Evolutionary conservation across 306 rosid species (phyloP).

Genomic region (Ceratonia siliqua): DNA sequence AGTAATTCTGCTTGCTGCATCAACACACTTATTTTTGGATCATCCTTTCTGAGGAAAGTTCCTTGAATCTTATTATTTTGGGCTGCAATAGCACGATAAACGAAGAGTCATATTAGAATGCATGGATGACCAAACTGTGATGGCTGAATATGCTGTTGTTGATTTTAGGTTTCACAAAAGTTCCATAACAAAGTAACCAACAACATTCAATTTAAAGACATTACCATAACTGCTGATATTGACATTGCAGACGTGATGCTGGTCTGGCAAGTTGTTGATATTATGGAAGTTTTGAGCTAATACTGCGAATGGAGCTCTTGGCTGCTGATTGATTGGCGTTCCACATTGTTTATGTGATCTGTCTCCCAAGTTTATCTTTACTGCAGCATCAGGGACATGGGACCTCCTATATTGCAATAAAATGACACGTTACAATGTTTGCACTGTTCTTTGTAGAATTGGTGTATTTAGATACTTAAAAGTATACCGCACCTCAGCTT

Average conservation of each 20-base stretch:
- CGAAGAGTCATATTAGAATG: conserved; percentile 31
- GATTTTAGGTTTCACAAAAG: conserved; percentile 28
- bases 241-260: conserved; percentile 46
- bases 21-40: conserved; percentile 76
- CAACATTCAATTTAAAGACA: conserved; percentile 18
- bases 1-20: conserved; percentile 96
- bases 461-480: conserved; percentile 20
- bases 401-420: conserved; percentile 56
- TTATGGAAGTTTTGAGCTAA: conserved; percentile 68
- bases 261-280: conserved; percentile 53
- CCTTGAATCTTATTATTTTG: conserved; percentile 62
- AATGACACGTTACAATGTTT: conserved; percentile 25
- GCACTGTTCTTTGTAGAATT: conserved; percentile 18
- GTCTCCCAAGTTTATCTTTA: conserved; percentile 56
- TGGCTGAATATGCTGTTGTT: conserved; percentile 28
- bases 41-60: conserved; percentile 84
- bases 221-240: conserved; percentile 60
- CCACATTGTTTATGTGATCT: conserved; percentile 62
- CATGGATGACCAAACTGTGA: conserved; percentile 29
- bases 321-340: conserved; percentile 51
- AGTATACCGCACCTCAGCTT: conserved; percentile 67
- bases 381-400: conserved; percentile 59
- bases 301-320: conserved; percentile 79
- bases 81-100: conserved; percentile 46
- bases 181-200: conserved; percentile 21